These are phyloP conservation scores for Silybum marianum DNA, from an alignment of 129 eudicot genomes.

Conservation along the genomic window DNA sequence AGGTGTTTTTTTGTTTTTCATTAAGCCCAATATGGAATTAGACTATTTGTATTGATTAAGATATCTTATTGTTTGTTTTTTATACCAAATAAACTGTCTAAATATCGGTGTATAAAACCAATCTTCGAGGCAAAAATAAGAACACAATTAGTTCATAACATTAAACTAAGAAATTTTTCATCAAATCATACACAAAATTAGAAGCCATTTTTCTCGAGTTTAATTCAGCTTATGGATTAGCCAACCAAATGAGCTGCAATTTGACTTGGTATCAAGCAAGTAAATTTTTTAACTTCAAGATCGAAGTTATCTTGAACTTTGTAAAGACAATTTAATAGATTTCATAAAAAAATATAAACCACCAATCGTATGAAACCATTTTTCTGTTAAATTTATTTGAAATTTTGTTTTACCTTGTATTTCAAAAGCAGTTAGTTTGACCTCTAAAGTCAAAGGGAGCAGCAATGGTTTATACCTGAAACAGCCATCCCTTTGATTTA, in stretches of 20 bases:
- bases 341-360: not conserved
- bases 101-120: not conserved
- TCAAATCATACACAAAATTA: not conserved
- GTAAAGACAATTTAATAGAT: not conserved
- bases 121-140: not conserved
- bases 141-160: not conserved
- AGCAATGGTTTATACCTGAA: conserved; percentile 29
- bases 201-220: not conserved
- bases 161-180: not conserved
- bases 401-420: not conserved
- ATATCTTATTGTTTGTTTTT: not conserved
- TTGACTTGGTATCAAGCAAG: not conserved
- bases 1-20: not conserved
- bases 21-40: not conserved
- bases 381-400: not conserved
- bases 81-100: not conserved
- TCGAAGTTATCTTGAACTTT: not conserved
- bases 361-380: not conserved
- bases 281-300: not conserved
- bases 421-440: not conserved
- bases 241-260: not conserved
- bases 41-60: not conserved
- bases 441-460: conserved; percentile 14
- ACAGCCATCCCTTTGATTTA: not conserved
- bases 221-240: not conserved